Percentiles rank a stretch among this genome's conserved stretches.
Conservation (phyloP, 164 flowering plant genomes). For the Berberis vulgaris region DNA sequence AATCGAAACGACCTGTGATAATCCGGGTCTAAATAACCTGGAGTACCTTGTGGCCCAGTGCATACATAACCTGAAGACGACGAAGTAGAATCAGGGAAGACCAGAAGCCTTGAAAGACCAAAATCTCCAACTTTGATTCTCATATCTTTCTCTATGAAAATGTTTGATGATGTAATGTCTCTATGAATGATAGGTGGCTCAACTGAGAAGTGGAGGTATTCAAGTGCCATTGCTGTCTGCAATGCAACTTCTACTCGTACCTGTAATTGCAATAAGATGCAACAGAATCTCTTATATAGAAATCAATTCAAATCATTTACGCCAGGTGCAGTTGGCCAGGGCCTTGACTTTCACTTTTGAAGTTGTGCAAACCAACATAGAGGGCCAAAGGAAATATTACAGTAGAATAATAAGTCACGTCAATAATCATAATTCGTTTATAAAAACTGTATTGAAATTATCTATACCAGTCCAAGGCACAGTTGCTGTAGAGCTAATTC, state of each 20-base stretch:
- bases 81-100: constrained; percentile 27
- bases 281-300: no score
- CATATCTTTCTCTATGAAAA: constrained; percentile 77
- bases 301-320: no score
- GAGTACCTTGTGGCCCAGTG: constrained; percentile 99
- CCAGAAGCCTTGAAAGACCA: constrained; percentile 69
- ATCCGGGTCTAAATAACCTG: constrained; percentile 91
- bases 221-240: constrained; percentile 65
- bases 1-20: constrained; percentile 69
- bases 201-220: constrained; percentile 67
- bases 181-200: constrained; percentile 73
- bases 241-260: constrained; percentile 60
- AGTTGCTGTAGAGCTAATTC: no score
- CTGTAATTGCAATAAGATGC: constrained; percentile 19
- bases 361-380: no score
- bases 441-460: no score
- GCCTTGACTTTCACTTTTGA: no score
- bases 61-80: constrained; percentile 39
- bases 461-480: no score
- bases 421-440: no score
- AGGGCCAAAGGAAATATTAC: no score
- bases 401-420: no score
- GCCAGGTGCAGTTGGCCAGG: no score
- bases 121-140: constrained; percentile 77
- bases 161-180: constrained; percentile 78